Evolutionary conservation across 2,329 filamentous ascomycete genomes (phyloP).

Genomic region (Arthrobotrys entomopaga): DNA sequence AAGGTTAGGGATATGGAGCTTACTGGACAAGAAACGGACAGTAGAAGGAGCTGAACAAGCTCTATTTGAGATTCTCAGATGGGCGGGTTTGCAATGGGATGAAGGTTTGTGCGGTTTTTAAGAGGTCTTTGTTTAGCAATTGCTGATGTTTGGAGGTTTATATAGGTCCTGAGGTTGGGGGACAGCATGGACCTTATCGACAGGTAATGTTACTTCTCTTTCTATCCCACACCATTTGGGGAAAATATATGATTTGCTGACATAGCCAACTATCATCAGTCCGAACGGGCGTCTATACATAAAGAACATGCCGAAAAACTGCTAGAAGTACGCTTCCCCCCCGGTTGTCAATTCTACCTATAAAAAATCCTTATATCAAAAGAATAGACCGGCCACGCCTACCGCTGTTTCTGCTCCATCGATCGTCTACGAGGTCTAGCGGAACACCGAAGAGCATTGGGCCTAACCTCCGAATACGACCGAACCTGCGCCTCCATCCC

Average conservation of each 20-base stretch:
- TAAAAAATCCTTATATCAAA: neutral
- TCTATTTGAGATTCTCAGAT: slow-evolving; percentile 81
- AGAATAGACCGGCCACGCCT: slow-evolving; percentile 73
- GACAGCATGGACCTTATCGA: slow-evolving; percentile 84
- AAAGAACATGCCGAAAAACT: slow-evolving; percentile 75
- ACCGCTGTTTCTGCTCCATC: slow-evolving; percentile 89
- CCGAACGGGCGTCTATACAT: slow-evolving; percentile 80
- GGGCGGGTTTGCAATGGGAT: slow-evolving; percentile 92
- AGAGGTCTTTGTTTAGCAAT: neutral
- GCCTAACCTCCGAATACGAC: slow-evolving; percentile 72
- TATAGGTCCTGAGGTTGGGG: slow-evolving; percentile 79
- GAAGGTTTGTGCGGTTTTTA: slow-evolving; percentile 70
- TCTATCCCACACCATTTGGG: neutral
- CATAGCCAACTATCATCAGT: slow-evolving; percentile 65
- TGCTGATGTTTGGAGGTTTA: neutral
- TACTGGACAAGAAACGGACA: slow-evolving; percentile 75
- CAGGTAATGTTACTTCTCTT: slow-evolving; percentile 68
- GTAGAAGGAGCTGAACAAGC: slow-evolving; percentile 80
- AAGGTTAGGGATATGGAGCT: slow-evolving; percentile 59
- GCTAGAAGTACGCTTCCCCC: slow-evolving; percentile 64
- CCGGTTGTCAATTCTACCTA: neutral
- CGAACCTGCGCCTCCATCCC: slow-evolving; percentile 77
- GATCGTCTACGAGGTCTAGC: slow-evolving; percentile 76
- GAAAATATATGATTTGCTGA: neutral
- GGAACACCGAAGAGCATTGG: slow-evolving; percentile 70